phyloP scores from a whole-genome alignment of 2,329 filamentous ascomycete species.

The Chrysosporium keratinophilum region DNA sequence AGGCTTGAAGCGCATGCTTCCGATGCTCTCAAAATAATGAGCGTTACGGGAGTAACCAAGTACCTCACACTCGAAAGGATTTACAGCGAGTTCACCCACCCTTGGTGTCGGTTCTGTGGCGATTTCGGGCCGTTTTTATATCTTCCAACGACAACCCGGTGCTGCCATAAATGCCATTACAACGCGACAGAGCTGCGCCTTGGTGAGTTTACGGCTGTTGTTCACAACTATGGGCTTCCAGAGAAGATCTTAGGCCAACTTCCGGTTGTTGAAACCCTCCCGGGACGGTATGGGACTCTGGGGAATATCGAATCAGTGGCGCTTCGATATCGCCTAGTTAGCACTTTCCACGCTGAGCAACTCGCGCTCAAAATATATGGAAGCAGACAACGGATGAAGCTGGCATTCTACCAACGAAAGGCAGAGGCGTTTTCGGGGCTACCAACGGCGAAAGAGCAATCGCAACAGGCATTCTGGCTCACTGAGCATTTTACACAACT shows the following conservation, averaged over 20 bases:
- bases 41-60: not conserved
- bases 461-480: not conserved
- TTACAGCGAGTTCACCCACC: not conserved
- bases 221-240: not conserved
- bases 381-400: not conserved
- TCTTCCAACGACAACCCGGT: not conserved
- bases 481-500: not conserved
- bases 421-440: too few relatives aligned
- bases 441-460: too few relatives aligned
- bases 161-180: slow-evolving; percentile 3
- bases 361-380: not conserved
- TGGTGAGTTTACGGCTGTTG: not conserved
- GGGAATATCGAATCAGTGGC: not conserved
- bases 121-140: not conserved
- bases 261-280: not conserved
- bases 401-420: not conserved
- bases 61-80: not conserved
- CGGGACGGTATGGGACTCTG: not conserved
- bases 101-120: not conserved
- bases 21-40: not conserved
- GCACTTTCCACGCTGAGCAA: not conserved
- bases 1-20: not conserved
- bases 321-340: not conserved
- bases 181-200: not conserved
- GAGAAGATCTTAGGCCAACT: not conserved